These are phyloP conservation scores for Dryas integrifolia DNA, from an alignment of 331 rosid genomes.

Conservation along the genomic window DNA sequence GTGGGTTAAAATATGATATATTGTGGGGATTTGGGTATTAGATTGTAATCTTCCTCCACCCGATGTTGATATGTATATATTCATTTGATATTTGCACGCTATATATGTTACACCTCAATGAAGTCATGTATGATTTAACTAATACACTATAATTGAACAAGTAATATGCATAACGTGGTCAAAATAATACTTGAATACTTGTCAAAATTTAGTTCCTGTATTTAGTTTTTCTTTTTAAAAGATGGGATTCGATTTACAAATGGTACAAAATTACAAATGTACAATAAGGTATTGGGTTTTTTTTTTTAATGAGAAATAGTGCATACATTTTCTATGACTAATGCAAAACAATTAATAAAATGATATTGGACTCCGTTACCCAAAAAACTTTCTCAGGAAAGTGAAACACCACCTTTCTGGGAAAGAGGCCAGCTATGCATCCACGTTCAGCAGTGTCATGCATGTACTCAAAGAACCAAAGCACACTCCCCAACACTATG, in stretches of 20 bases:
- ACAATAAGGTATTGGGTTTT: no score
- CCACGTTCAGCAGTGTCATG: no score
- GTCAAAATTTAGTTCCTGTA: neutral
- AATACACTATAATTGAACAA: neutral
- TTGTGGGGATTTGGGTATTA: neutral
- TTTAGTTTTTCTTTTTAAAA: neutral
- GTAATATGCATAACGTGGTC: neutral
- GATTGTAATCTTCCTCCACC: neutral
- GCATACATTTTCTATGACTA: no score
- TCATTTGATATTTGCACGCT: neutral
- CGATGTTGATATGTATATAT: neutral
- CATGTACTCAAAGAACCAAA: no score
- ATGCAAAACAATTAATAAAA: no score
- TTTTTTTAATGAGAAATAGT: no score
- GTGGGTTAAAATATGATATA: neutral
- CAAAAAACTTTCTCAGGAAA: no score
- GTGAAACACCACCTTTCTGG: neutral
- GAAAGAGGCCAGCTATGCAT: neutral
- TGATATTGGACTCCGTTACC: neutral
- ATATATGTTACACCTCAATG: neutral
- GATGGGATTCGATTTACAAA: no score
- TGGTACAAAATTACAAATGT: no score
- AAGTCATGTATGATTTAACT: neutral
- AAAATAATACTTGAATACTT: neutral
- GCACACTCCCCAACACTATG: no score